These are phyloP conservation scores for Apophysomyces trapeziformis DNA, from an alignment of 371 early-diverging fungal species.

Conservation along the genomic window DNA sequence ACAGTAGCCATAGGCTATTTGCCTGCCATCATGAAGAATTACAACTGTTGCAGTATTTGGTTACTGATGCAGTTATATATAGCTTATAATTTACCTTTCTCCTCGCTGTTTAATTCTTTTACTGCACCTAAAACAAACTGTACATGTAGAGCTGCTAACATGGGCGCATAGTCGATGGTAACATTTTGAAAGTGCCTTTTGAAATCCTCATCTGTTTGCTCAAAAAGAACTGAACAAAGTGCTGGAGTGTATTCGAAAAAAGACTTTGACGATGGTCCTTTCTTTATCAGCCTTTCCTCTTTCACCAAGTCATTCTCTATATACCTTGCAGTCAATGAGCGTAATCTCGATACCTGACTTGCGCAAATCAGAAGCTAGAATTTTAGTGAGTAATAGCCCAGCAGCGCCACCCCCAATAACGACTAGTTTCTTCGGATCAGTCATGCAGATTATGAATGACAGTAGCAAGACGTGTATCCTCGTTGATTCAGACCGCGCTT, in stretches of 20 bases:
- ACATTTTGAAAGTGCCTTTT: conserved; percentile 29
- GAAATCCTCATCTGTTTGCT: conserved; percentile 27
- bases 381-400: conserved; percentile 34
- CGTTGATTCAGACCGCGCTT: no score
- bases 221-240: conserved; percentile 39
- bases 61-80: neutral
- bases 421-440: conserved; percentile 23
- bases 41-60: neutral
- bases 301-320: neutral
- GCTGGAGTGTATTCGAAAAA: conserved; percentile 49
- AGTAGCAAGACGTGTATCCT: no score
- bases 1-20: conserved; percentile 26
- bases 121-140: conserved; percentile 33
- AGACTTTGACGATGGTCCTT: conserved; percentile 17
- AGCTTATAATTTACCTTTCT: conserved; percentile 28
- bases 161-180: conserved; percentile 27
- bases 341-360: conserved; percentile 31
- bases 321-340: conserved; percentile 45
- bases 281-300: neutral
- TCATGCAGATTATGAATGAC: neutral
- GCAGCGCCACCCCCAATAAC: conserved; percentile 50
- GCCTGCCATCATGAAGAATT: neutral
- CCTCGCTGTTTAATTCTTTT: conserved; percentile 19
- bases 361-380: conserved; percentile 20
- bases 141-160: conserved; percentile 18